Base-by-base conservation (phyloP, 805 yeast species). In the Cyberlindnera suaveolens region DNA sequence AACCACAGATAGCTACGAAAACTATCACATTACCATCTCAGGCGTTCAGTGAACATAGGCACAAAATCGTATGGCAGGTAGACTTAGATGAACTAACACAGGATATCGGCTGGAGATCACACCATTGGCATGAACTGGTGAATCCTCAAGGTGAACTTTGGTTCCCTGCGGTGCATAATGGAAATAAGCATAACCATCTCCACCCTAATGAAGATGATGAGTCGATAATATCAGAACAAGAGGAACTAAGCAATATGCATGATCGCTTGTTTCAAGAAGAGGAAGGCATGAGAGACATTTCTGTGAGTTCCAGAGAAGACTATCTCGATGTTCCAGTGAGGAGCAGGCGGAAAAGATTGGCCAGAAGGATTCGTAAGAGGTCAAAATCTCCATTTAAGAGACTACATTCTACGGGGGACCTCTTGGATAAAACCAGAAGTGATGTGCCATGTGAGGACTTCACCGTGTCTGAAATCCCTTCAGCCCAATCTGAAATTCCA, bases 1-100 rank as follows among this genome's bases (percentile, higher is more conserved):
- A 66, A 31, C 72, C 77, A 3, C 68, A 71, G 33, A 54, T 74
- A 11, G 61, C 71, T 1, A 60, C 73, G 26, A 70, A 73, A 43
- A 67, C 74, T 8, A 59, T 80, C 6, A 85, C 85, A 13, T 61
- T 77, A n/a, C 80, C 88, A 3, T 80, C 85, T 6, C 73, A 78
- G 46, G 82, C 77, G 2, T 82, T 84, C 51, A 75, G 79, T 43
- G 64, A 61, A 33, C 66, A 67, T 20, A 65, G 64, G 18, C 67
- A 70, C 60, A 71, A 70, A 44, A 61, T 77, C 56, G 63, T 71
- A 6, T 84, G 90, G 90, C 80, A 82, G 40, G 70, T 84, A 5
- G 83, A 79, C 42, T 54, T 80, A 39, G 67, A 74, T 45, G 93
- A 84, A 54, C 60, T 72, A 27, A 59, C 75, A 11, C 70, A 74